These are phyloP conservation scores for Hyphopichia wangnamkhiaoensis DNA, from an alignment of 1,139 yeast species.

Conservation along the genomic window DNA sequence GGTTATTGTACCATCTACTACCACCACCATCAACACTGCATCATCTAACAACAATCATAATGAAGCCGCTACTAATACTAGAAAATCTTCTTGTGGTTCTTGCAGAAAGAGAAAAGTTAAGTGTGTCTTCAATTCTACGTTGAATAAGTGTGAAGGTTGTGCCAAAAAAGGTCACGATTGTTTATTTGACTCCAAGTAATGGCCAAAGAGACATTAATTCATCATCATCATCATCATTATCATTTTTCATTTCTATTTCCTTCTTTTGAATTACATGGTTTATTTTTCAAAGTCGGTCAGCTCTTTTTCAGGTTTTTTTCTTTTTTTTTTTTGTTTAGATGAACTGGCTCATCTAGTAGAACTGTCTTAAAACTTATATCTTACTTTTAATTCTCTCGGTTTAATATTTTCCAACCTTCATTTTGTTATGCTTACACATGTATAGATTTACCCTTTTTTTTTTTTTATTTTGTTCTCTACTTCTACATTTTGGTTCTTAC, in stretches of 20 bases:
- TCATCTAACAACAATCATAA: not conserved
- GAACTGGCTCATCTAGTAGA: constrained; percentile 1
- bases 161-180: constrained; percentile 36
- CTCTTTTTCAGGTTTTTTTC: not conserved
- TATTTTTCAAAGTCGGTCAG: not conserved
- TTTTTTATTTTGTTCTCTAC: too few species aligned
- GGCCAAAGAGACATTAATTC: too few species aligned
- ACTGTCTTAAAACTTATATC: too few species aligned
- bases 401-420: not conserved
- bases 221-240: not conserved
- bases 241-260: not conserved
- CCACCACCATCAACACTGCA: not conserved
- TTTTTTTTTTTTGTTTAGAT: not conserved
- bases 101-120: constrained; percentile 43
- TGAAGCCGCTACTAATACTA: constrained; percentile 7
- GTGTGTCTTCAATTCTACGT: constrained; percentile 31
- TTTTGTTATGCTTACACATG: not conserved
- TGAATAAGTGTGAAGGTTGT: constrained; percentile 39
- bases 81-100: constrained; percentile 37
- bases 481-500: too few species aligned
- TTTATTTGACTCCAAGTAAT: constrained; percentile 21
- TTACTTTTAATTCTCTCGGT: too few species aligned
- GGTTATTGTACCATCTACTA: constrained; percentile 1
- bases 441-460: too few species aligned
- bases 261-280: too few species aligned